Percentiles rank a stretch among this genome's conserved stretches.
These are phyloP conservation scores for Pittosporum tobira DNA, from an alignment of 129 eudicot species.

Conservation along the genomic window DNA sequence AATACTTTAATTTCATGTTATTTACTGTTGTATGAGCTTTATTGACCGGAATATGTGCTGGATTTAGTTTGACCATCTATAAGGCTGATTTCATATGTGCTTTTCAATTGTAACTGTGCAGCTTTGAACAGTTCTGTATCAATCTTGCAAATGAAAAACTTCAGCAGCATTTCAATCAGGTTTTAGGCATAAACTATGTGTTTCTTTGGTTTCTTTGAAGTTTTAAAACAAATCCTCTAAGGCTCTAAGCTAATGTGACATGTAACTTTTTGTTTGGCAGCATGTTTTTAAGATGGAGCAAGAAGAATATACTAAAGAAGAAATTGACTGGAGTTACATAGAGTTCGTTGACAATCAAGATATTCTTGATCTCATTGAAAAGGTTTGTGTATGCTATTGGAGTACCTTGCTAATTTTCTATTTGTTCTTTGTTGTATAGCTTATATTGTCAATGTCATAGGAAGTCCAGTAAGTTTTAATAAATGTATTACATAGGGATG, in stretches of 20 bases:
- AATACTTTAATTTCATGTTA: neutral
- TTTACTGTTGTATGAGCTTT: conserved; percentile 3
- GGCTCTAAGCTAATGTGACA: conserved; percentile 18
- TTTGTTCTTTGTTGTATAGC: too few relatives aligned
- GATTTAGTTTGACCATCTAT: conserved; percentile 16
- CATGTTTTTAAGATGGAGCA: conserved; percentile 99
- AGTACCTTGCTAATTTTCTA: too few relatives aligned
- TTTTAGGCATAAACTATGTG: conserved; percentile 16
- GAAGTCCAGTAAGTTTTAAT: too few relatives aligned
- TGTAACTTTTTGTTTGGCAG: conserved; percentile 32
- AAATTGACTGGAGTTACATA: conserved; percentile 93
- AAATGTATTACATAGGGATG: too few relatives aligned
- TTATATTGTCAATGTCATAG: too few relatives aligned
- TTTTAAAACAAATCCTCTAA: too few relatives aligned
- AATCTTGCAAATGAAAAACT: conserved; percentile 90
- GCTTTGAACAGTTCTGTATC: conserved; percentile 94
- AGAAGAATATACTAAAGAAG: conserved; percentile 81
- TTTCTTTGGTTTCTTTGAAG: neutral
- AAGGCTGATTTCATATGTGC: too few relatives aligned
- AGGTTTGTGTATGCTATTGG: too few relatives aligned
- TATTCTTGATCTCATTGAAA: conserved; percentile 90
- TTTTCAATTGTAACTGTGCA: conserved; percentile 27
- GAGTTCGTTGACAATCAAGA: conserved; percentile 89
- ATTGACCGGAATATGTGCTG: conserved; percentile 3
- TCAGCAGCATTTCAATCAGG: conserved; percentile 98